phyloP scores from a whole-genome alignment of 768 basidiomycete genomes.

The Kwoniella sp. region DNA sequence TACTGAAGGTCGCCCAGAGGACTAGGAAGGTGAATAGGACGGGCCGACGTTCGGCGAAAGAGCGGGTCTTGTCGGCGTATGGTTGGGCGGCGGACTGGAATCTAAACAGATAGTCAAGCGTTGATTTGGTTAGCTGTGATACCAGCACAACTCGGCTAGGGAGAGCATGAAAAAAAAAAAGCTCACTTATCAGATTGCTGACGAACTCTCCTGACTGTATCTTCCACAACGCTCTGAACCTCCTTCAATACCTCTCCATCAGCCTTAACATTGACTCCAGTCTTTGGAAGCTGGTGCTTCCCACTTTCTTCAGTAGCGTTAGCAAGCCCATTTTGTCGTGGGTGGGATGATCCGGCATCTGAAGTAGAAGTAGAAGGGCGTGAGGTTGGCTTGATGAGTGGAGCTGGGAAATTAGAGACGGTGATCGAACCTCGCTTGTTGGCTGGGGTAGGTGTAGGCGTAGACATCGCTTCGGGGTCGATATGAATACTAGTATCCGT shows the following conservation, averaged over 20 bases:
- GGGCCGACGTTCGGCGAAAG: constrained; percentile 41
- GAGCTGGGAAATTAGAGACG: too few species aligned
- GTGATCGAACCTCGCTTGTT: constrained; percentile 7
- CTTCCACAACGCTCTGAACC: constrained; percentile 36
- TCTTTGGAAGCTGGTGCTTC: neutral
- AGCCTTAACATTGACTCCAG: neutral
- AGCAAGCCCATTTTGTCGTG: too few species aligned
- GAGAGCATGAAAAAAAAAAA: too few species aligned
- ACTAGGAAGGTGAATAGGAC: constrained; percentile 48
- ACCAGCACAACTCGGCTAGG: too few species aligned
- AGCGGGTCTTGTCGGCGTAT: constrained; percentile 39
- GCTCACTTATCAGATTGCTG: constrained; percentile 44
- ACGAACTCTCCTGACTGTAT: constrained; percentile 35
- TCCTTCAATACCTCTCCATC: constrained; percentile 20
- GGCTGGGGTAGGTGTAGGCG: neutral
- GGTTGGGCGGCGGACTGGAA: constrained; percentile 42
- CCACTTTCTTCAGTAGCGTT: neutral
- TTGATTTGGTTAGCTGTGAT: too few species aligned
- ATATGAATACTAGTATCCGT: neutral
- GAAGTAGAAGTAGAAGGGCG: too few species aligned
- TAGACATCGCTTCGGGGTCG: neutral
- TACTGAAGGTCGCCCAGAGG: constrained; percentile 35
- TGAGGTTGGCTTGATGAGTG: too few species aligned
- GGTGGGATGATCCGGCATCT: too few species aligned
- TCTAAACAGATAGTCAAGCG: too few species aligned